A percentile compares a stretch with the other conserved stretches of the same genome.
phyloP scores from a whole-genome alignment of 2,329 filamentous ascomycete genomes.

The Paramyrothecium sp. region DNA sequence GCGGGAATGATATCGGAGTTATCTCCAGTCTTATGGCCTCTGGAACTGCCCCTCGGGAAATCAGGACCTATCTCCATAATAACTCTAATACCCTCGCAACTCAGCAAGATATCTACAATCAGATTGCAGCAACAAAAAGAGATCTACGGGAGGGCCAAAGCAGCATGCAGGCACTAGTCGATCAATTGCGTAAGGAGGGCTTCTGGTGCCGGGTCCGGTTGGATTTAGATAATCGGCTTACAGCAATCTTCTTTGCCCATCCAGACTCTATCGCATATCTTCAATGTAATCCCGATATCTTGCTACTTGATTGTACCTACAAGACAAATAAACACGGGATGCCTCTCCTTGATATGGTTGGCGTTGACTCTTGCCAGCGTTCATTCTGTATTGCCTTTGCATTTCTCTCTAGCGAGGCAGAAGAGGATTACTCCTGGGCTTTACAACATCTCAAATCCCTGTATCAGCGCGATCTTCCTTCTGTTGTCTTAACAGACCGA shows the following conservation, averaged over 20 bases:
- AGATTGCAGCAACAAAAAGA: conserved; percentile 11
- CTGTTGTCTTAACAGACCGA: conserved; percentile 7
- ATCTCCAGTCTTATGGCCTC: conserved; percentile 7
- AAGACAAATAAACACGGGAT: conserved; percentile 9
- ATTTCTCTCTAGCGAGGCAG: conserved; percentile 11
- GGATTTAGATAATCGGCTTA: conserved; percentile 10
- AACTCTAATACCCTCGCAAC: conserved; percentile 12
- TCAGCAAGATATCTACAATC: conserved; percentile 17
- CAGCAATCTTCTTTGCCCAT: conserved; percentile 16
- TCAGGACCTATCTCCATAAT: no score
- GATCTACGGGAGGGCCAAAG: conserved; percentile 13
- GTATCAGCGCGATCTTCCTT: conserved; percentile 9
- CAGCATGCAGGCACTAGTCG: no score
- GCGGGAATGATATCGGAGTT: conserved; percentile 1
- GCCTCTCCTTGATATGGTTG: no score
- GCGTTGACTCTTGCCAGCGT: conserved; percentile 6
- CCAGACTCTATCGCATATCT: conserved; percentile 15
- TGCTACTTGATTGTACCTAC: conserved; percentile 16
- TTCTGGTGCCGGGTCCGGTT: conserved; percentile 15
- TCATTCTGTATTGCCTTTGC: conserved; percentile 17
- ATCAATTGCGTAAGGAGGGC: conserved; percentile 15
- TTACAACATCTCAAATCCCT: conserved; percentile 11
- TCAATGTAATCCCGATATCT: conserved; percentile 11
- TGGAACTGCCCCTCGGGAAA: conserved; percentile 10
- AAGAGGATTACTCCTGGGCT: conserved; percentile 13